Conservation (phyloP, 1,284 basidiomycete species). For the Leccinum pallidistipes region DNA sequence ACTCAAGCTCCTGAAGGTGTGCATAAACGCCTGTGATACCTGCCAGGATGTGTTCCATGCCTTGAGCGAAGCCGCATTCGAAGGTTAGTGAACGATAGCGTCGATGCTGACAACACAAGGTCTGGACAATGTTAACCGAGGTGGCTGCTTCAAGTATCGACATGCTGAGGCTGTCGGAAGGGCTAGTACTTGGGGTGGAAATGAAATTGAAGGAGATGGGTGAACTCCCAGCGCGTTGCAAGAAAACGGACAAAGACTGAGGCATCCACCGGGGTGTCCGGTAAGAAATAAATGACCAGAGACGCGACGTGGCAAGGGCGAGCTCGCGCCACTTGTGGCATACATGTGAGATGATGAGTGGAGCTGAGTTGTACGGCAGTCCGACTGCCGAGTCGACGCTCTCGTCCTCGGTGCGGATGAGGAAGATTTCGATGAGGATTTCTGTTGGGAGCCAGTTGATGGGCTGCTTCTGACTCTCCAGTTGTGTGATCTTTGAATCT, state of each 20-base stretch:
- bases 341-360: slow-evolving; percentile 46
- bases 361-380: slow-evolving; percentile 31
- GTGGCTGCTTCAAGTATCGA: slow-evolving; percentile 21
- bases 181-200: slow-evolving; percentile 14
- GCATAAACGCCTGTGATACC: slow-evolving; percentile 20
- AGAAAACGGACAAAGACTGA: slow-evolving; percentile 31
- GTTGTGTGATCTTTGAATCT: slow-evolving; percentile 30
- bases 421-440: slow-evolving; percentile 46
- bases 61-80: slow-evolving; percentile 31
- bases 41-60: slow-evolving; percentile 29
- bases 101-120: slow-evolving; percentile 25
- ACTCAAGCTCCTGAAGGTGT: slow-evolving; percentile 34
- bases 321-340: slow-evolving; percentile 47
- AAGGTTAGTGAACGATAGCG: slow-evolving; percentile 39
- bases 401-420: slow-evolving; percentile 28
- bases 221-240: slow-evolving; percentile 37
- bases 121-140: slow-evolving; percentile 20
- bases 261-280: slow-evolving; percentile 29
- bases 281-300: slow-evolving; percentile 46
- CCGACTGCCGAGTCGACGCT: slow-evolving; percentile 15
- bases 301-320: slow-evolving; percentile 39
- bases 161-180: slow-evolving; percentile 2
- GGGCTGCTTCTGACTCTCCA: slow-evolving; percentile 43
- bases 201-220: slow-evolving; percentile 40
- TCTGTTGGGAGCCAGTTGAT: slow-evolving; percentile 52